These are phyloP conservation scores for Allantophomopsis lycopodina DNA, from an alignment of 2,329 filamentous ascomycete genomes.

Conservation along the genomic window DNA sequence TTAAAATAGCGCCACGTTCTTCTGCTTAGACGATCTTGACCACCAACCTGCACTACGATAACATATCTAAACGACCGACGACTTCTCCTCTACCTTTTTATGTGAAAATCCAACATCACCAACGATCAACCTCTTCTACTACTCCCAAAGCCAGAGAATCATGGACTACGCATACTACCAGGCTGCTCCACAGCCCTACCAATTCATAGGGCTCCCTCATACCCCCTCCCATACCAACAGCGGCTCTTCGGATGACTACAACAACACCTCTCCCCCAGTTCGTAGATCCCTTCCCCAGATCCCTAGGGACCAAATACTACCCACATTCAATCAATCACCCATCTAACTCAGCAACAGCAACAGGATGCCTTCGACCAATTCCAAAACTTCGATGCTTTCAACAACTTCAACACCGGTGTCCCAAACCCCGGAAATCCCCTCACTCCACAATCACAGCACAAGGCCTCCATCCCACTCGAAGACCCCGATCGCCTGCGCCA, in stretches of 20 bases:
- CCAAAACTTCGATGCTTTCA: slow-evolving; percentile 15
- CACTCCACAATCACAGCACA: slow-evolving; percentile 15
- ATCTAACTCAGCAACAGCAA: slow-evolving; percentile 1
- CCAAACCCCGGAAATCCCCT: slow-evolving; percentile 6
- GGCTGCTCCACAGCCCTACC: slow-evolving; percentile 27
- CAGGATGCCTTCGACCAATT: slow-evolving; percentile 11
- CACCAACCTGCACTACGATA: no score
- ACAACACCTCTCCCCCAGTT: slow-evolving; percentile 25
- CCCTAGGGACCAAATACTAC: slow-evolving; percentile 11
- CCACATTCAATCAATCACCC: slow-evolving; percentile 13
- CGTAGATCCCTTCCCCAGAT: slow-evolving; percentile 5
- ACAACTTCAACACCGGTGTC: slow-evolving; percentile 9
- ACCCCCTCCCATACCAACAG: slow-evolving; percentile 20
- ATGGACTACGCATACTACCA: slow-evolving; percentile 46
- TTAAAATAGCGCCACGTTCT: no score
- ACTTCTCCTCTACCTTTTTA: no score
- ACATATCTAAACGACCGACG: no score
- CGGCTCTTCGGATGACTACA: slow-evolving; percentile 27
- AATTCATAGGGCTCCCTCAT: slow-evolving; percentile 30
- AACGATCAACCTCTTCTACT: no score
- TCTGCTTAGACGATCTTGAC: no score
- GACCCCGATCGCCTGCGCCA: slow-evolving; percentile 10
- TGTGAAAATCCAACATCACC: no score
- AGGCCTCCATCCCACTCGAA: slow-evolving; percentile 6
- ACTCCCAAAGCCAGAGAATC: neutral